These are phyloP conservation scores for Perilla frutescens DNA, from an alignment of 257 asterid genomes.

Conservation along the genomic window DNA sequence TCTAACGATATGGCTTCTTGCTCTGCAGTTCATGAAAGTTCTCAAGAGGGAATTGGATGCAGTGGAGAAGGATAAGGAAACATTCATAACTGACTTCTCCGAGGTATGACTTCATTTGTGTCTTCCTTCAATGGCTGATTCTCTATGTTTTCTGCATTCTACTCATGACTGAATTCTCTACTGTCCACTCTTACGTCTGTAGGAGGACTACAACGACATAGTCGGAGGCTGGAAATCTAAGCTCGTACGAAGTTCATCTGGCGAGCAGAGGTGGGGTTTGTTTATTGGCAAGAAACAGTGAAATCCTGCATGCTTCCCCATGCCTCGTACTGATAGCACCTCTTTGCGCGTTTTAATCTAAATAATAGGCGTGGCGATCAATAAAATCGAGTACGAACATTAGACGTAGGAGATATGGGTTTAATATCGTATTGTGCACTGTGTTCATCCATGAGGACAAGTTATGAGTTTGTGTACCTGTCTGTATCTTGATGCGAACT, in stretches of 20 bases:
- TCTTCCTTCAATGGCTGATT: neutral
- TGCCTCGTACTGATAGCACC: neutral
- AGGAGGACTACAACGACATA: constrained; percentile 65
- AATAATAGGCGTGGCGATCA: constrained; percentile 20
- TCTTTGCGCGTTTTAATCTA: constrained; percentile 25
- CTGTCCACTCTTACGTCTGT: no score
- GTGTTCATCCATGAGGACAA: neutral
- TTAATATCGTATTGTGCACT: constrained; percentile 4
- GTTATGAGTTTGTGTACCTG: constrained; percentile 5
- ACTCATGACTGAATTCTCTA: neutral
- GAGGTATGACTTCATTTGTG: constrained; percentile 53
- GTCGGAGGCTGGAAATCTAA: constrained; percentile 91
- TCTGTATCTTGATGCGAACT: constrained; percentile 3
- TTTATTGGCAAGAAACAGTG: constrained; percentile 77
- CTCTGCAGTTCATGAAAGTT: constrained; percentile 75
- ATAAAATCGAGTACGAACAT: constrained; percentile 29
- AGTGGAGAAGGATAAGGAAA: constrained; percentile 77
- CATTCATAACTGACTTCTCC: constrained; percentile 78
- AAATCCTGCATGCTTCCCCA: neutral
- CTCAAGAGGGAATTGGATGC: constrained; percentile 72
- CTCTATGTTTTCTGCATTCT: neutral
- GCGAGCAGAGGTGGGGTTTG: constrained; percentile 98
- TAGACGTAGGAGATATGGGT: neutral
- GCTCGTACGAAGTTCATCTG: constrained; percentile 74
- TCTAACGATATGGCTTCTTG: constrained; percentile 9